These are phyloP conservation scores for Metschnikowia rubicola DNA, from an alignment of 805 yeast species.

Conservation along the genomic window DNA sequence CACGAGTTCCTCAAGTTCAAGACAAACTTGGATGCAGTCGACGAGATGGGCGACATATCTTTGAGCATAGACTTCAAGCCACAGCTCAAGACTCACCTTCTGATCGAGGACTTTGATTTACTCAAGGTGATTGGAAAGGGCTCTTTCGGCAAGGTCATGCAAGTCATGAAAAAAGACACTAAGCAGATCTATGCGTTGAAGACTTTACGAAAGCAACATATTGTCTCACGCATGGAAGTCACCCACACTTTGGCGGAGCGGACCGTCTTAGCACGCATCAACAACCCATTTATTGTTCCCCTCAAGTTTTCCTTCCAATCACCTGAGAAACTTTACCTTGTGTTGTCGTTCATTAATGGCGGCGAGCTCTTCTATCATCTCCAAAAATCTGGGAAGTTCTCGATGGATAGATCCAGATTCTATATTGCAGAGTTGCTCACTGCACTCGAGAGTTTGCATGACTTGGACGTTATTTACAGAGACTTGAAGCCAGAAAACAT, in stretches of 20 bases:
- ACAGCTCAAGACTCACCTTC: slow-evolving; percentile 55
- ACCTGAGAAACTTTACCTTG: slow-evolving; percentile 91
- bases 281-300: slow-evolving; percentile 94
- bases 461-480: slow-evolving; percentile 87
- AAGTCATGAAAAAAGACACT: slow-evolving; percentile 93
- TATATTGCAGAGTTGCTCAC: slow-evolving; percentile 92
- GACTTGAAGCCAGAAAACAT: slow-evolving; percentile 97
- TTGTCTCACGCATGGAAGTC: slow-evolving; percentile 90
- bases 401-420: slow-evolving; percentile 83
- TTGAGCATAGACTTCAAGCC: slow-evolving; percentile 70
- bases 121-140: slow-evolving; percentile 97
- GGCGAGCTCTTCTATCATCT: slow-evolving; percentile 95
- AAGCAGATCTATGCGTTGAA: slow-evolving; percentile 92
- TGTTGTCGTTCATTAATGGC: slow-evolving; percentile 90
- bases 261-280: slow-evolving; percentile 88
- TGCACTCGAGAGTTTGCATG: slow-evolving; percentile 89
- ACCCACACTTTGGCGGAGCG: slow-evolving; percentile 96
- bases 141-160: slow-evolving; percentile 98
- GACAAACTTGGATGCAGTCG: slow-evolving; percentile 40
- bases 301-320: slow-evolving; percentile 93
- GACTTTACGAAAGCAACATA: slow-evolving; percentile 89
- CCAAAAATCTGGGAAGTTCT: slow-evolving; percentile 86
- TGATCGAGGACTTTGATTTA: slow-evolving; percentile 89
- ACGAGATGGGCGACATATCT: slow-evolving; percentile 51
- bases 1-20: slow-evolving; percentile 46